phyloP scores from a whole-genome alignment of 164 flowering plant genomes.

The Santalum album region DNA sequence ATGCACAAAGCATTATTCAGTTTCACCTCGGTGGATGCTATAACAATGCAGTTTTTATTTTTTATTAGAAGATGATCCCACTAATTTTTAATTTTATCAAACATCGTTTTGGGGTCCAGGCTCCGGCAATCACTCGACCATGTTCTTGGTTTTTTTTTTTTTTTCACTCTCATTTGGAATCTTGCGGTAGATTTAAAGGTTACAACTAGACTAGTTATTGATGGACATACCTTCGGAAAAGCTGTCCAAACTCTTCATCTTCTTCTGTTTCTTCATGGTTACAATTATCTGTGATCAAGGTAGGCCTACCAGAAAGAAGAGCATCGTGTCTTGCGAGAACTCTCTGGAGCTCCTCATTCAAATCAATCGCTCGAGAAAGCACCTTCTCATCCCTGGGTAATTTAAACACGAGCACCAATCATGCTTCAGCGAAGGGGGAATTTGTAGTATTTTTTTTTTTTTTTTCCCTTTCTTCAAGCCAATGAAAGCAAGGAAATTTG shows the following conservation, averaged over 20 bases:
- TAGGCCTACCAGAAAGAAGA: slow-evolving; percentile 40
- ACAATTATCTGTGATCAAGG: slow-evolving; percentile 27
- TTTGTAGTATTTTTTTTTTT: no score
- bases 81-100: no score
- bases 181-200: not conserved
- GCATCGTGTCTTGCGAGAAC: slow-evolving; percentile 72
- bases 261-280: slow-evolving; percentile 44
- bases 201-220: not conserved
- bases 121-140: no score
- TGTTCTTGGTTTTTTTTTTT: no score
- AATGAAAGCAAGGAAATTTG: no score
- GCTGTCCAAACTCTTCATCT: slow-evolving; percentile 75
- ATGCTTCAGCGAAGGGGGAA: not conserved
- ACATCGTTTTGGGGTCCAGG: no score
- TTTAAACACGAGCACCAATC: slow-evolving; percentile 1
- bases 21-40: no score
- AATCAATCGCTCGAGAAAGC: slow-evolving; percentile 73
- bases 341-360: slow-evolving; percentile 73
- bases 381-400: slow-evolving; percentile 63
- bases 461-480: not conserved
- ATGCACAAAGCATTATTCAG: not conserved
- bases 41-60: no score
- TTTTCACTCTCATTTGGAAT: no score
- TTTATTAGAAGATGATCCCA: no score
- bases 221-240: slow-evolving; percentile 59